Conservation (phyloP, 352 stramenopile genomes). For the Phytophthora capsici region DNA sequence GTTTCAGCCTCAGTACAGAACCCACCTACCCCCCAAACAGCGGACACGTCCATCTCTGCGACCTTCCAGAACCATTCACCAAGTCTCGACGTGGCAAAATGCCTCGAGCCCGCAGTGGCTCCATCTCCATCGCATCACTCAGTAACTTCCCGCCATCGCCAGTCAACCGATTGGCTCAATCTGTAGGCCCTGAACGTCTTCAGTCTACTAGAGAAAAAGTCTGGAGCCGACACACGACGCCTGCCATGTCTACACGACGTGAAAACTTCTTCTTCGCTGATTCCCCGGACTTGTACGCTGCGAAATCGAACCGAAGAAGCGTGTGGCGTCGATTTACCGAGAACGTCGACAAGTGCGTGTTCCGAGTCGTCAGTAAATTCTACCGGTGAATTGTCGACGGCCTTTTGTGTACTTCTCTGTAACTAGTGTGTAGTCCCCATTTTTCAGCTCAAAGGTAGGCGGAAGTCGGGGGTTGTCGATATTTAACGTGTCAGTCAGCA, state of each 20-base stretch:
- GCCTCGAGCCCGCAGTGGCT: constrained; percentile 31
- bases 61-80: background rate
- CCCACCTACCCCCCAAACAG: background rate
- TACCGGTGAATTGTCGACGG: constrained; percentile 24
- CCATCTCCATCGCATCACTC: constrained; percentile 30
- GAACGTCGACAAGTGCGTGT: constrained; percentile 38
- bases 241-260: constrained; percentile 22
- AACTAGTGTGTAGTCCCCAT: constrained; percentile 1
- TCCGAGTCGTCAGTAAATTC: constrained; percentile 40
- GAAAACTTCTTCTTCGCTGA: constrained; percentile 15
- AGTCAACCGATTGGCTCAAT: constrained; percentile 33
- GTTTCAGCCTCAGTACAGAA: constrained; percentile 30
- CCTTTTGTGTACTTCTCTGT: background rate
- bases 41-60: background rate
- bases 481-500: constrained; percentile 14
- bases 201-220: constrained; percentile 7
- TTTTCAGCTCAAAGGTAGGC: constrained; percentile 21
- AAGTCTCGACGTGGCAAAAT: constrained; percentile 12
- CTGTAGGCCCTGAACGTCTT: constrained; percentile 18
- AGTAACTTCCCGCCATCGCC: constrained; percentile 14
- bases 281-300: constrained; percentile 13
- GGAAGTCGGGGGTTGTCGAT: background rate
- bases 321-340: constrained; percentile 31
- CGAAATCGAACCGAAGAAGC: constrained; percentile 33
- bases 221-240: constrained; percentile 25